Percentiles rank a stretch among this genome's conserved stretches.
These are phyloP conservation scores for Geum urbanum DNA, from an alignment of 306 rosid genomes.

Conservation along the genomic window DNA sequence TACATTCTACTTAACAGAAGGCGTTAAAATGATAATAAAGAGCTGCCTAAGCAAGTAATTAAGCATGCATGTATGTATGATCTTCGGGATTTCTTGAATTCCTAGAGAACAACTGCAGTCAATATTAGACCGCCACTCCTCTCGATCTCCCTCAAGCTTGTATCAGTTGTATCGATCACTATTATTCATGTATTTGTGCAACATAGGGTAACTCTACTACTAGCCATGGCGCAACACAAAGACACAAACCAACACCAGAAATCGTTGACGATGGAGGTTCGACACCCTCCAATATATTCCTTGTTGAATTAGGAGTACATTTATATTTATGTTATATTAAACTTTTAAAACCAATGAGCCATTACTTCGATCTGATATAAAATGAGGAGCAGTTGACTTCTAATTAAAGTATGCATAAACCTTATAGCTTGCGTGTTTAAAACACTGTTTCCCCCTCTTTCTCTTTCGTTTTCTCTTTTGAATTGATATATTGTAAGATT, in stretches of 20 bases:
- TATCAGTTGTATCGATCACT: too few relatives aligned
- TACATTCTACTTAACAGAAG: too few relatives aligned
- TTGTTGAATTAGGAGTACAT: not conserved
- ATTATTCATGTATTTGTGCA: too few relatives aligned
- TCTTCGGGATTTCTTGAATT: not conserved
- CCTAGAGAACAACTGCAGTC: not conserved
- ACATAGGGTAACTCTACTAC: too few relatives aligned
- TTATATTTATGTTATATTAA: too few relatives aligned
- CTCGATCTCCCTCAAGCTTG: too few relatives aligned
- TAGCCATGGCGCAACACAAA: not conserved
- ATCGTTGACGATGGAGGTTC: not conserved
- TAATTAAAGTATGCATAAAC: not conserved
- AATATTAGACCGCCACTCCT: too few relatives aligned
- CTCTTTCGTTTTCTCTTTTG: not conserved
- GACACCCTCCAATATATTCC: not conserved
- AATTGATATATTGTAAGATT: constrained; percentile 18
- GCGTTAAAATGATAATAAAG: not conserved
- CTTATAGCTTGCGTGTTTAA: not conserved
- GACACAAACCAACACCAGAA: not conserved
- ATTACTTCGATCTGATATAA: not conserved
- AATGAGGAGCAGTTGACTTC: not conserved
- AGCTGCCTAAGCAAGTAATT: not conserved
- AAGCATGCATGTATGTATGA: not conserved
- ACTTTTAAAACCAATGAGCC: not conserved
- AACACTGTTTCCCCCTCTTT: not conserved